These are phyloP conservation scores for Daldinia caldariorum DNA, from an alignment of 495 filamentous ascomycete species.

Conservation along the genomic window DNA sequence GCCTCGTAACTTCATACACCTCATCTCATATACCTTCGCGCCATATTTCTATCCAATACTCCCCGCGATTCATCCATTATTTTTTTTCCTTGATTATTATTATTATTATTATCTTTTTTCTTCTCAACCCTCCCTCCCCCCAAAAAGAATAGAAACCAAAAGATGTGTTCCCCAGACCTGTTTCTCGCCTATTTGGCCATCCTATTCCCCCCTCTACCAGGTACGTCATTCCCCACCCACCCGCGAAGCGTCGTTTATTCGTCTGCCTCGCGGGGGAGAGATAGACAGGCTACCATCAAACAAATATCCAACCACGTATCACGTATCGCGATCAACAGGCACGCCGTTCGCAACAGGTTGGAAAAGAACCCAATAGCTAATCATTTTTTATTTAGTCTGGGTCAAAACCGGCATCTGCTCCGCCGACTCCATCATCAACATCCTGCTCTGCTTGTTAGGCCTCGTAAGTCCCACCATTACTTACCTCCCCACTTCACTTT, in stretches of 20 bases:
- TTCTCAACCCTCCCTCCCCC: no score
- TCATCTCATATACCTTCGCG: background rate
- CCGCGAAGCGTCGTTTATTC: conserved; percentile 26
- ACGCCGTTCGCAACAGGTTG: background rate
- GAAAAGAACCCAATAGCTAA: background rate
- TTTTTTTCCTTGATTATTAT: conserved; percentile 3
- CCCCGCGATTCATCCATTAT: background rate
- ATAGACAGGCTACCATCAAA: conserved; percentile 21
- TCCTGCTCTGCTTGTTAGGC: conserved; percentile 89
- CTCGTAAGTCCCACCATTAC: conserved; percentile 59
- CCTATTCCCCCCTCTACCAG: conserved; percentile 92
- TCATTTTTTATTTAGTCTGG: conserved; percentile 72
- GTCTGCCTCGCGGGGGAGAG: conserved; percentile 22
- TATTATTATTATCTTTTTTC: background rate
- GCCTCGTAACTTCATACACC: background rate
- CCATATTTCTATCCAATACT: conserved; percentile 2
- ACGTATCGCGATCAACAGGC: conserved; percentile 5
- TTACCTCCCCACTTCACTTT: no score
- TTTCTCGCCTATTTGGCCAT: conserved; percentile 90
- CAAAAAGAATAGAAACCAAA: background rate
- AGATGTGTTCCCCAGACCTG: conserved; percentile 74
- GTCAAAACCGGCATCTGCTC: conserved; percentile 94
- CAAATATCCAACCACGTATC: conserved; percentile 13
- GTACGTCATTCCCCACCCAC: conserved; percentile 61
- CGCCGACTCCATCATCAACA: conserved; percentile 93